Percentiles rank a stretch among this genome's conserved stretches.
phyloP scores from a whole-genome alignment of 345 rosid genomes.

The Barbarea vulgaris region DNA sequence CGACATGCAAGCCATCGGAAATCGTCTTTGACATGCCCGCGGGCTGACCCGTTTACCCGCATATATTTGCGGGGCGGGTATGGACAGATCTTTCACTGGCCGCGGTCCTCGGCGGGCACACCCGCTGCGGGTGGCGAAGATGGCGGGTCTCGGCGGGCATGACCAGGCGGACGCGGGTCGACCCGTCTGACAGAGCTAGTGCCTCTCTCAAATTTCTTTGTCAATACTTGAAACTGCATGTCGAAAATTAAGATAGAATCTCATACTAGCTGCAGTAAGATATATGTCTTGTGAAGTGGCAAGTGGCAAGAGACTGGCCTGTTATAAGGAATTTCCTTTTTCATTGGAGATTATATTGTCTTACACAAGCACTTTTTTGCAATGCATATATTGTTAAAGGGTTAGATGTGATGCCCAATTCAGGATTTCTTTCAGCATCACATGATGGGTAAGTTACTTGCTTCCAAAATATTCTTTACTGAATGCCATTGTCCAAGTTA shows the following conservation, averaged over 20 bases:
- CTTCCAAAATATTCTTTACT: slow-evolving; percentile 14
- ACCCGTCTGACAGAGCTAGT: too few relatives aligned
- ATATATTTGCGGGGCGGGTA: too few relatives aligned
- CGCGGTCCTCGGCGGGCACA: too few relatives aligned
- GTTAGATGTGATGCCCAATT: slow-evolving; percentile 75
- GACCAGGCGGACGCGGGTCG: too few relatives aligned
- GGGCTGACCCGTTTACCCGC: too few relatives aligned
- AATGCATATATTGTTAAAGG: slow-evolving; percentile 92
- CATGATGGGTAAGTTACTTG: slow-evolving; percentile 88
- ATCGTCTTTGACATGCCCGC: too few relatives aligned
- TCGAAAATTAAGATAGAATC: slow-evolving; percentile 6
- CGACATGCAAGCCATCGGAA: too few relatives aligned
- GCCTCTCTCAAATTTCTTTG: slow-evolving; percentile 13
- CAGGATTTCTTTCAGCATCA: slow-evolving; percentile 93
- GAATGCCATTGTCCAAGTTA: slow-evolving; percentile 7
- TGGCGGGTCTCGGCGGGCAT: too few relatives aligned
- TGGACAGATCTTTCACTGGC: too few relatives aligned
- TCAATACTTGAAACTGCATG: slow-evolving; percentile 1
- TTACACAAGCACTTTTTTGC: slow-evolving; percentile 6
- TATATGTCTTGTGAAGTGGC: slow-evolving; percentile 14
- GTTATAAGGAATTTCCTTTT: slow-evolving; percentile 14
- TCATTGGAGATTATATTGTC: slow-evolving; percentile 16
- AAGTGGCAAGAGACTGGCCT: neutral
- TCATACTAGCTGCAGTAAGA: neutral
- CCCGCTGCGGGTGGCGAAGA: too few relatives aligned